Conservation (phyloP, 2,329 filamentous ascomycete species). For the Teratosphaeria gauchensis region DNA sequence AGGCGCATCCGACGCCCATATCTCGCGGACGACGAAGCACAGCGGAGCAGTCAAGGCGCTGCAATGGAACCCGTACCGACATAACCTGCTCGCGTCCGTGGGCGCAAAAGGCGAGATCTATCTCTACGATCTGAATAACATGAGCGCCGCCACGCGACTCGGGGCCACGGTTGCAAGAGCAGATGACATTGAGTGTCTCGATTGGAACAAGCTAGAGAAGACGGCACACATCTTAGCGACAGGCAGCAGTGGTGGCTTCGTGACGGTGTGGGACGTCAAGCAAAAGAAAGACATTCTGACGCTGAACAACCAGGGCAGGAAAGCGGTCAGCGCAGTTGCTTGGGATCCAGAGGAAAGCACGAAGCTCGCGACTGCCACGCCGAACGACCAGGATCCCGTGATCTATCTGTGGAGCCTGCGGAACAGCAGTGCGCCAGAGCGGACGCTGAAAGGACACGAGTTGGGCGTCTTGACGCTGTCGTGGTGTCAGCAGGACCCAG, state of each 20-base stretch:
- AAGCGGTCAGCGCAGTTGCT: slow-evolving; percentile 86
- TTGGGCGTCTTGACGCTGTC: slow-evolving; percentile 87
- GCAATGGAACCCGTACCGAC: slow-evolving; percentile 90
- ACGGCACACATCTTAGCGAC: slow-evolving; percentile 94
- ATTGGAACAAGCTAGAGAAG: slow-evolving; percentile 82
- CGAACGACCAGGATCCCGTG: slow-evolving; percentile 77
- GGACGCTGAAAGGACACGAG: slow-evolving; percentile 81
- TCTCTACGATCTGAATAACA: slow-evolving; percentile 88
- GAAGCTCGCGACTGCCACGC: slow-evolving; percentile 84
- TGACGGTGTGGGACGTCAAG: slow-evolving; percentile 97
- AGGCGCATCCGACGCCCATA: slow-evolving; percentile 55
- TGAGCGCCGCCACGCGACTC: slow-evolving; percentile 76
- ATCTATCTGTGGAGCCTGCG: slow-evolving; percentile 91
- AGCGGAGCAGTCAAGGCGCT: slow-evolving; percentile 85
- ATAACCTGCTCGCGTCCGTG: slow-evolving; percentile 83
- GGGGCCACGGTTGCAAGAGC: slow-evolving; percentile 80
- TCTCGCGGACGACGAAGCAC: slow-evolving; percentile 83
- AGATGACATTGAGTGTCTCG: slow-evolving; percentile 90
- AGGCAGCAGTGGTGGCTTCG: slow-evolving; percentile 84
- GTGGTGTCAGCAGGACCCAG: slow-evolving; percentile 87
- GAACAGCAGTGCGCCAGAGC: slow-evolving; percentile 90
- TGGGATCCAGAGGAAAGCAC: slow-evolving; percentile 95
- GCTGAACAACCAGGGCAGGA: slow-evolving; percentile 78
- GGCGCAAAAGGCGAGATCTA: slow-evolving; percentile 94
- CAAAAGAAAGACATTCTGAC: slow-evolving; percentile 95